Base-by-base conservation (phyloP, 1,139 yeast species). In the Lodderomyces orthopsilosis region DNA sequence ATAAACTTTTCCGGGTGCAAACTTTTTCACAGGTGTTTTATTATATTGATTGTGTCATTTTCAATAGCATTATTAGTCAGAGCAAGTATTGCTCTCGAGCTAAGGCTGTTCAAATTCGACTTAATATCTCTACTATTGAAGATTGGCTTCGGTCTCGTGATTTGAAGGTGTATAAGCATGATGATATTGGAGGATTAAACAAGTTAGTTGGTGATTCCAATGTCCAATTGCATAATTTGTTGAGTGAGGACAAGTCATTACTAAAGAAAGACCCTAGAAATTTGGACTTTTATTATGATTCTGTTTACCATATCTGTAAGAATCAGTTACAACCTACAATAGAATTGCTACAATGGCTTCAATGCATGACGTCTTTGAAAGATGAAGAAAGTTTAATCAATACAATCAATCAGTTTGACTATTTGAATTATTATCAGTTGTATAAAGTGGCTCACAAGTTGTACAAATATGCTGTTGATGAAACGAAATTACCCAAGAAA, bases 101-200 rank as follows among this genome's bases (percentile, higher is more conserved):
- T 2, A 81, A 85, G 51, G 98, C 98, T 0, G 80, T 93, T 62
- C 98, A 93, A 60, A 83, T 93, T 39, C 73, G 98, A 43, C 75
- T 93, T 47, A 93, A 93, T 55, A 61, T 93, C 8, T 89, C 96
- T 0, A 79, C 87, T 2, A 67, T 93, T 40, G 97, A 93, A 61
- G 97, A 93, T 57, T 93, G 98, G 98, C 76, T 93, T 28, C 76
- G 95, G 48, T 75, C 85, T 3, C 93, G 88, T 57, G 85, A 88
- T 61, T 74, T 73, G 57, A 72, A 74, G 50, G 85, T 80, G 14
- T 69, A 64, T 58, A 75, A 66, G 35, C 74, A 75, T 1, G 75
- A 68, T 40, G 45, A 18, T 21, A 46, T 56, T 52, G 79, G 67
- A 49, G 53, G 60, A 44, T 30, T 62, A 21, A 42, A 45, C 7